Percentiles rank a stretch among this genome's conserved stretches.
These are phyloP conservation scores for Talaromyces adpressus DNA, from an alignment of 495 filamentous ascomycete genomes.

Conservation along the genomic window DNA sequence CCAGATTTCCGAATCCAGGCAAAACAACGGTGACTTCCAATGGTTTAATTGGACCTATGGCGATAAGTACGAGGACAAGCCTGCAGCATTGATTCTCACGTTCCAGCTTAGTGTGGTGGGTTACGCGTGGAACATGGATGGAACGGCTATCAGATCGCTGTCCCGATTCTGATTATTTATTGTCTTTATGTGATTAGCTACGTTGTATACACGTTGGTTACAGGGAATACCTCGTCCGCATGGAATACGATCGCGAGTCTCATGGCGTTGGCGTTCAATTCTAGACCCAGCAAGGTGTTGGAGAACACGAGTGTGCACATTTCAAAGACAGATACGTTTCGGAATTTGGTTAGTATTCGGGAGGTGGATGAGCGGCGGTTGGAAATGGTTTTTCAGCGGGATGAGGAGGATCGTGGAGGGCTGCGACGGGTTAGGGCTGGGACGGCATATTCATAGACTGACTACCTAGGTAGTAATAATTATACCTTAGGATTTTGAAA, in stretches of 20 bases:
- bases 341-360: constrained; percentile 6
- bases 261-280: constrained; percentile 3
- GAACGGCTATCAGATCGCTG: not conserved
- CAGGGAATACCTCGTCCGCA: not conserved
- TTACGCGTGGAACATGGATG: constrained; percentile 6
- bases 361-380: not conserved
- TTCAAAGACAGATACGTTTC: constrained; percentile 1
- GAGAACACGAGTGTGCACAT: constrained; percentile 2
- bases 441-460: not conserved
- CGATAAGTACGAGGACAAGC: not conserved
- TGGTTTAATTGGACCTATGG: not conserved
- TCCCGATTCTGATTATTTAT: constrained; percentile 2
- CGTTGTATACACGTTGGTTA: not conserved
- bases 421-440: not conserved
- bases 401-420: constrained; percentile 1
- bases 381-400: constrained; percentile 1
- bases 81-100: not conserved
- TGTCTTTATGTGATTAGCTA: not conserved
- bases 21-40: not conserved
- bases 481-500: not conserved
- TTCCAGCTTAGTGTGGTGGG: not conserved
- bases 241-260: constrained; percentile 1
- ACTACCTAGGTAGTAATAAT: not conserved
- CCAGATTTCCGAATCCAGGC: not conserved
- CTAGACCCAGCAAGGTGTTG: not conserved